These are phyloP conservation scores for Endoconidiophora polonica DNA, from an alignment of 2,329 filamentous ascomycete species.

Conservation along the genomic window DNA sequence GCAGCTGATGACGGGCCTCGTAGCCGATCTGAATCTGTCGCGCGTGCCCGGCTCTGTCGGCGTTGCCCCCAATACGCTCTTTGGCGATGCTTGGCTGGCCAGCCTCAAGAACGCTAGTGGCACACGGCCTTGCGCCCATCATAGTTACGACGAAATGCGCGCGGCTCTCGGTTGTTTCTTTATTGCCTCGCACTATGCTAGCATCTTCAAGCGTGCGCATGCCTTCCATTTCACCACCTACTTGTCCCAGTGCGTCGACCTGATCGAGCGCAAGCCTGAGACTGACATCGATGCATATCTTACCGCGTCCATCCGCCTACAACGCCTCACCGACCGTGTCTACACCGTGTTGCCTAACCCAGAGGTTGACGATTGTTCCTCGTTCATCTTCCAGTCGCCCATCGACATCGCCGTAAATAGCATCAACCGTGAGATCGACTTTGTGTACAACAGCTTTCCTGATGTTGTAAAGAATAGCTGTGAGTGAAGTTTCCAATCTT, in stretches of 20 bases:
- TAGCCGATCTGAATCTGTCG: conserved; percentile 24
- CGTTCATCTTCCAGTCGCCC: conserved; percentile 16
- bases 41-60: conserved; percentile 16
- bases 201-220: conserved; percentile 20
- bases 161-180: conserved; percentile 26
- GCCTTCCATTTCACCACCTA: conserved; percentile 21
- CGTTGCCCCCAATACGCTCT: conserved; percentile 17
- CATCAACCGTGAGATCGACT: conserved; percentile 21
- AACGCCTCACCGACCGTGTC: conserved; percentile 20
- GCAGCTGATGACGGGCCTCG: conserved; percentile 24
- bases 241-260: conserved; percentile 21
- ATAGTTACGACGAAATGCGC: conserved; percentile 23
- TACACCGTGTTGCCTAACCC: conserved; percentile 17
- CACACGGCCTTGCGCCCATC: conserved; percentile 14
- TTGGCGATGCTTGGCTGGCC: conserved; percentile 20
- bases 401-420: conserved; percentile 21
- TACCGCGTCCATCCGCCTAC: conserved; percentile 21
- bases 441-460: conserved; percentile 15
- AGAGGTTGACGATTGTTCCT: conserved; percentile 1
- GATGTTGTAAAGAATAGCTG: conserved; percentile 15
- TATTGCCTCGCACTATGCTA: conserved; percentile 20
- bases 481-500: conserved; percentile 1
- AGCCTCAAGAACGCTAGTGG: conserved; percentile 8
- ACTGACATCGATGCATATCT: conserved; percentile 21
- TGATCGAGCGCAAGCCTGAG: conserved; percentile 18